phyloP scores from a whole-genome alignment of 2,329 filamentous ascomycete species.

The Sclerotiophoma versabilis region DNA sequence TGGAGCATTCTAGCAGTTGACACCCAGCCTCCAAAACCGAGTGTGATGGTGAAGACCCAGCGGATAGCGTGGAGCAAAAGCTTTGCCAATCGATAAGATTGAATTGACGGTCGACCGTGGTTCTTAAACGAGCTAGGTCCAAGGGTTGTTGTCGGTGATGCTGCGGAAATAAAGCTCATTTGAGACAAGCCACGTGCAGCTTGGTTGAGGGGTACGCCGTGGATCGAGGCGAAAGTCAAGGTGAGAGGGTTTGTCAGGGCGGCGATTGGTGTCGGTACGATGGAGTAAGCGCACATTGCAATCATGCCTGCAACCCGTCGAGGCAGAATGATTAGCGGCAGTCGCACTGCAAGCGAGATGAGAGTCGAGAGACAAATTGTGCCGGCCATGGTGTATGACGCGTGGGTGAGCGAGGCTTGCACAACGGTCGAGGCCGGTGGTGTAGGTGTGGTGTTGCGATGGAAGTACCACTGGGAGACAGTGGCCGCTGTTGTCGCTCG shows the following conservation, averaged over 20 bases:
- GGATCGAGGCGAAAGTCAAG: slow-evolving; percentile 91
- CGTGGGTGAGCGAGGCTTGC: slow-evolving; percentile 80
- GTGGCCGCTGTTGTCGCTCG: slow-evolving; percentile 91
- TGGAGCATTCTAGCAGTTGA: slow-evolving; percentile 82
- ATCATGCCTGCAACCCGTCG: slow-evolving; percentile 73
- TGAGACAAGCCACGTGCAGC: slow-evolving; percentile 82
- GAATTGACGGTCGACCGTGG: slow-evolving; percentile 61
- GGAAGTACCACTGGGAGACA: slow-evolving; percentile 99
- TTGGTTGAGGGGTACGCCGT: slow-evolving; percentile 80
- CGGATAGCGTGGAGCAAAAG: slow-evolving; percentile 88
- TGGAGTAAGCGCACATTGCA: slow-evolving; percentile 75
- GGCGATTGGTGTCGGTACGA: slow-evolving; percentile 85
- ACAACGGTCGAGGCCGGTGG: slow-evolving; percentile 83
- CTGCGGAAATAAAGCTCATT: slow-evolving; percentile 79
- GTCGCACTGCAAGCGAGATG: slow-evolving; percentile 77
- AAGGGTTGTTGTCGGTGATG: slow-evolving; percentile 74
- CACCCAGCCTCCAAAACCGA: slow-evolving; percentile 97
- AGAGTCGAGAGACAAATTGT: slow-evolving; percentile 90
- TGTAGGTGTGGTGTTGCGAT: slow-evolving; percentile 80
- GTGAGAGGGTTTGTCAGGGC: slow-evolving; percentile 90
- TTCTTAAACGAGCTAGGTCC: slow-evolving; percentile 50
- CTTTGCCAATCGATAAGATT: slow-evolving; percentile 90
- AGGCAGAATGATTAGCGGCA: slow-evolving; percentile 85
- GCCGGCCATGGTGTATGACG: slow-evolving; percentile 85
- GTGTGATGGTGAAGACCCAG: slow-evolving; percentile 85